Evolutionary conservation across 169 alveolate species (phyloP), one percentile per base, ranked within the genome.

Genomic region (Plasmodium knowlesi): DNA sequence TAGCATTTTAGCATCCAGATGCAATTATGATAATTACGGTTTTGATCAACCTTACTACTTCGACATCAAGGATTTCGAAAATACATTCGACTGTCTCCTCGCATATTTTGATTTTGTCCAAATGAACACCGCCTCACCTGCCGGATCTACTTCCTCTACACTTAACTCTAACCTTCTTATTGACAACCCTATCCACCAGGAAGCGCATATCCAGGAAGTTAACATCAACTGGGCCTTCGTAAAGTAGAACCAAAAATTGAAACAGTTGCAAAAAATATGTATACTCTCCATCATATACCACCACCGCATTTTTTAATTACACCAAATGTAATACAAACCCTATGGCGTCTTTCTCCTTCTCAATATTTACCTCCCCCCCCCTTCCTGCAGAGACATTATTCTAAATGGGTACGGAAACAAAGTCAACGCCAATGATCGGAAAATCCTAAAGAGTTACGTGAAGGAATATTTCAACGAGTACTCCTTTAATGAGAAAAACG

Each of bases 401-500:
- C 82, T 89, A 41, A 89, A 89, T 19, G 89, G 71, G 82, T 89
- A 89, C 73, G 86, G 90, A 16, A 89, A 67, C 28, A 89, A 78
- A 39, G 89, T 80, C 39, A 30, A 28, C 46, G 28, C 73, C 74
- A 22, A 34, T 2, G 94, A 89, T 43, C 61, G 94, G 16, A 89
- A 61, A 10, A 89, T 89, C n/a, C 43, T 89, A 89, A 89, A 89
- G 43, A 89, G 94, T 32, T 89, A 89, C 25, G 34, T 89, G 28
- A 78, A 79, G 50, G 94, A 89, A 89, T 89, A 89, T 22, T 89
- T 89, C 82, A 89, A 89, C 46, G 94, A 89, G 32, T 89, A 89
- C 50, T 54, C 90, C 30, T 89, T 89, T 89, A 89, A 89, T 37
- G 94, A 89, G 54, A 54, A 67, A 79, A 89, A 89, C 22, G 94